phyloP scores from a whole-genome alignment of 495 filamentous ascomycete species.

The Sphaerosporella brunnea region DNA sequence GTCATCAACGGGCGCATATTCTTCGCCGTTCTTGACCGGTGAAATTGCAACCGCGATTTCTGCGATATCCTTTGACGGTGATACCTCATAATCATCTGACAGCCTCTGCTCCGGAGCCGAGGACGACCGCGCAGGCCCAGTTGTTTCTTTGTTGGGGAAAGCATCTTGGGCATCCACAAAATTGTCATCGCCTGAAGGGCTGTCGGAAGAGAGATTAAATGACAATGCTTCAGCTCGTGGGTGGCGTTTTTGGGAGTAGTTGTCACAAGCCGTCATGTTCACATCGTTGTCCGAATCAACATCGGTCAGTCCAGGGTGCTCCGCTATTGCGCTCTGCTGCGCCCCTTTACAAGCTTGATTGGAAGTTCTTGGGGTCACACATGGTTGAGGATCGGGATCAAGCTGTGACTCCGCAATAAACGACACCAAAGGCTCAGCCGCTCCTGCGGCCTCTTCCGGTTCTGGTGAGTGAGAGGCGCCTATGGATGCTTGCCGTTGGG shows the following conservation, averaged over 20 bases:
- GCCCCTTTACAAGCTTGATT: too few relatives aligned
- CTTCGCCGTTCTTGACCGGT: not conserved
- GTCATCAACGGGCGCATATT: not conserved
- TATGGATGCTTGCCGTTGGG: not conserved
- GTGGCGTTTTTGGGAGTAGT: not conserved
- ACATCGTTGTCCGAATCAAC: not conserved
- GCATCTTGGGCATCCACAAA: slow-evolving; percentile 6
- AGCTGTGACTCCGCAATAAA: slow-evolving; percentile 1
- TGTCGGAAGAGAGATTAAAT: not conserved
- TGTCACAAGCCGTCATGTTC: not conserved
- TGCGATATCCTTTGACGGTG: not conserved
- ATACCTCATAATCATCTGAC: not conserved
- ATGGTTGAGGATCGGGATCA: not conserved
- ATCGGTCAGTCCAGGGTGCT: not conserved
- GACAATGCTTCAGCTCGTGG: not conserved
- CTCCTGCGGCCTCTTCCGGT: not conserved
- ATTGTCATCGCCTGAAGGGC: not conserved
- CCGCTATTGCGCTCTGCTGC: not conserved
- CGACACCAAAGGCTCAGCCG: not conserved
- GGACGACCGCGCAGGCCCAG: not conserved
- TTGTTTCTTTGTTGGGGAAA: not conserved
- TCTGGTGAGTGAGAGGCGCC: not conserved
- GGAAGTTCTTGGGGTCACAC: not conserved
- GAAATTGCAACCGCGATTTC: not conserved
- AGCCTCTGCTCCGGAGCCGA: not conserved